Evolutionary conservation across 2,329 filamentous ascomycete genomes (phyloP).

Genomic region (Sordariomycetes sp.): DNA sequence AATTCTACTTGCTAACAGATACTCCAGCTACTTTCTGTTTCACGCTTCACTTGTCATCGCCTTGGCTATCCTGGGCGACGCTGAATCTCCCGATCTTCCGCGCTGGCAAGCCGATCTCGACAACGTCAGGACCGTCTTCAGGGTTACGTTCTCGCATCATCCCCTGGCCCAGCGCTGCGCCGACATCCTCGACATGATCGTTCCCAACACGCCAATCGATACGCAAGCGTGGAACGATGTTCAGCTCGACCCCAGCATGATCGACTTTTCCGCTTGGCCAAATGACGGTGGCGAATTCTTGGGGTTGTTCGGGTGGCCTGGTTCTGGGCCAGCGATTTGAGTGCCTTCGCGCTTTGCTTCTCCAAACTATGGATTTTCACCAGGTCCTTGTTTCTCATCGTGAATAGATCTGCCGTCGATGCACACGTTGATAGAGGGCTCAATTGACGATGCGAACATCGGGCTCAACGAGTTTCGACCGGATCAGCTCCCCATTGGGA

Average conservation of each 20-base stretch:
- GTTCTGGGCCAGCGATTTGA: conserved; percentile 2
- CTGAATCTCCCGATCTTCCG: conserved; percentile 12
- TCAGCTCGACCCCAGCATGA: conserved; percentile 11
- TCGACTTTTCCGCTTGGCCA: conserved; percentile 16
- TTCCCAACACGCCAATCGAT: conserved; percentile 4
- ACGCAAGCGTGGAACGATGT: conserved; percentile 5
- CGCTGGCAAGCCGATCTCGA: conserved; percentile 18
- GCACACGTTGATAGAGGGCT: conserved; percentile 4
- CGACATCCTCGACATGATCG: conserved; percentile 15
- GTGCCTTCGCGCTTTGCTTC: conserved; percentile 3
- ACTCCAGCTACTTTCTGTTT: conserved; percentile 18
- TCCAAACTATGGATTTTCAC: no score
- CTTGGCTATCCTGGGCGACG: conserved; percentile 16
- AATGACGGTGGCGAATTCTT: conserved; percentile 10
- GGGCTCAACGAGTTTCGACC: conserved; percentile 12
- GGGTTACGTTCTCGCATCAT: conserved; percentile 12
- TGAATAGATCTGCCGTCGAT: no score
- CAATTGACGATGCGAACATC: conserved; percentile 14
- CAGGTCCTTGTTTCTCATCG: no score
- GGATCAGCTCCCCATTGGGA: conserved; percentile 16
- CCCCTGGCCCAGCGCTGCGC: conserved; percentile 16
- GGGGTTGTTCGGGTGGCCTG: conserved; percentile 13
- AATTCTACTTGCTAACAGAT: background rate
- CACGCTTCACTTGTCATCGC: conserved; percentile 19
- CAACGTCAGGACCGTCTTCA: conserved; percentile 13